Evolutionary conservation across 148 eudicot genomes (phyloP).

Genomic region (Cornus florida): DNA sequence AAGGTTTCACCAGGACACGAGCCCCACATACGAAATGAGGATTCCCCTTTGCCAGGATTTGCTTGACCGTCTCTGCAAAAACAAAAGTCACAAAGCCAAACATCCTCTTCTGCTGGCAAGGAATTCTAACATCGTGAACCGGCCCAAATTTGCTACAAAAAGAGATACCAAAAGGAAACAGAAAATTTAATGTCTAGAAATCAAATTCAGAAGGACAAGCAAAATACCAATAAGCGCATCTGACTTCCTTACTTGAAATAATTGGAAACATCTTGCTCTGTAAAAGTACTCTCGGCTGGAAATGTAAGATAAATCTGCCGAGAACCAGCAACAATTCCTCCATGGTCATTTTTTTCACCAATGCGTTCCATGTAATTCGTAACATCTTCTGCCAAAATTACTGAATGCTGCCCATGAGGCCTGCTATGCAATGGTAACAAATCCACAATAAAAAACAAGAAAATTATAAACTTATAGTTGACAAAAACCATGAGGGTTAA

Average conservation of each 20-base stretch:
- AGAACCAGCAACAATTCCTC: slow-evolving; percentile 44
- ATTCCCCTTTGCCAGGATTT: slow-evolving; percentile 49
- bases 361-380: slow-evolving; percentile 33
- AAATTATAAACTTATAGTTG: not conserved
- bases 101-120: slow-evolving; percentile 72
- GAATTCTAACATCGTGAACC: slow-evolving; percentile 76
- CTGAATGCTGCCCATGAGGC: slow-evolving; percentile 67
- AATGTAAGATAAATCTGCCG: slow-evolving; percentile 64
- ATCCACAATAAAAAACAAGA: not conserved
- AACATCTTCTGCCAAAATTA: slow-evolving; percentile 51
- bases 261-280: slow-evolving; percentile 55
- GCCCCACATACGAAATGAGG: slow-evolving; percentile 72
- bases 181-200: not conserved
- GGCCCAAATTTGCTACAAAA: slow-evolving; percentile 50
- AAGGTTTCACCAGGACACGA: slow-evolving; percentile 76
- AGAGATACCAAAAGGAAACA: not conserved
- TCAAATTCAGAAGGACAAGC: not conserved
- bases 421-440: slow-evolving; percentile 20
- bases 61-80: slow-evolving; percentile 49
- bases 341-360: slow-evolving; percentile 42
- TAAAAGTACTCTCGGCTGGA: slow-evolving; percentile 59
- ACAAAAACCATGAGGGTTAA: not conserved
- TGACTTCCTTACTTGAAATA: slow-evolving; percentile 44
- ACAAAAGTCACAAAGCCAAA: slow-evolving; percentile 71
- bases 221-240: not conserved